Evolutionary conservation across 1,139 yeast species (phyloP).

Genomic region (Sugiyamaella novakii): DNA sequence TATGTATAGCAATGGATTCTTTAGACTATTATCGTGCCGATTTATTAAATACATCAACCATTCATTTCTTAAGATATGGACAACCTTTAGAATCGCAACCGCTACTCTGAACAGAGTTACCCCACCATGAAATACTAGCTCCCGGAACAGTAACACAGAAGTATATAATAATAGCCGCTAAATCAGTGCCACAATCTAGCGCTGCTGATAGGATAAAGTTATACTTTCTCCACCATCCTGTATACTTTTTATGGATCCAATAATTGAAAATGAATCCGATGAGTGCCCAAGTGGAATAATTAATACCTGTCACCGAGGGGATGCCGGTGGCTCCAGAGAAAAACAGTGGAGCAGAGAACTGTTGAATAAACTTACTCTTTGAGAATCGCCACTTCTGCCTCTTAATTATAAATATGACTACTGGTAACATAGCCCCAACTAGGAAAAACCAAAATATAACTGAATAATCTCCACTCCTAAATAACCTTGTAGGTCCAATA

Average conservation of each 20-base stretch:
- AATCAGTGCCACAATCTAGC: constrained; percentile 54
- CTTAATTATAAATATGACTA: background rate
- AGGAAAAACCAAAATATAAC: constrained; percentile 49
- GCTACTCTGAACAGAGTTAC: constrained; percentile 47
- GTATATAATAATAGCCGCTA: constrained; percentile 48
- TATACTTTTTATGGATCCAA: constrained; percentile 51
- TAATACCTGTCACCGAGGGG: constrained; percentile 20
- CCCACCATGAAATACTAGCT: constrained; percentile 57
- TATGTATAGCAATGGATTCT: background rate
- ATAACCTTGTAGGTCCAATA: constrained; percentile 63
- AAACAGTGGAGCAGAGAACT: constrained; percentile 53
- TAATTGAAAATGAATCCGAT: constrained; percentile 55
- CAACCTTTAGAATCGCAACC: constrained; percentile 19
- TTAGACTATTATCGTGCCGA: too few species aligned
- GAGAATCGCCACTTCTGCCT: constrained; percentile 5
- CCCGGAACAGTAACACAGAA: constrained; percentile 53
- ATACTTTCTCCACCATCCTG: constrained; percentile 50
- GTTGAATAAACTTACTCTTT: constrained; percentile 36
- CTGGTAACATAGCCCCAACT: constrained; percentile 42
- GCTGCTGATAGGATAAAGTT: constrained; percentile 59
- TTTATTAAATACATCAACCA: too few species aligned
- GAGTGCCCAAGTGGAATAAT: constrained; percentile 21
- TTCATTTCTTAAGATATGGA: too few species aligned
- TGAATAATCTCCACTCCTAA: constrained; percentile 50
- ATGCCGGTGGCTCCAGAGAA: constrained; percentile 20